Percentiles rank a stretch among this genome's conserved stretches.
phyloP scores from a whole-genome alignment of 2,329 filamentous ascomycete species.

The Aureobasidium musti region DNA sequence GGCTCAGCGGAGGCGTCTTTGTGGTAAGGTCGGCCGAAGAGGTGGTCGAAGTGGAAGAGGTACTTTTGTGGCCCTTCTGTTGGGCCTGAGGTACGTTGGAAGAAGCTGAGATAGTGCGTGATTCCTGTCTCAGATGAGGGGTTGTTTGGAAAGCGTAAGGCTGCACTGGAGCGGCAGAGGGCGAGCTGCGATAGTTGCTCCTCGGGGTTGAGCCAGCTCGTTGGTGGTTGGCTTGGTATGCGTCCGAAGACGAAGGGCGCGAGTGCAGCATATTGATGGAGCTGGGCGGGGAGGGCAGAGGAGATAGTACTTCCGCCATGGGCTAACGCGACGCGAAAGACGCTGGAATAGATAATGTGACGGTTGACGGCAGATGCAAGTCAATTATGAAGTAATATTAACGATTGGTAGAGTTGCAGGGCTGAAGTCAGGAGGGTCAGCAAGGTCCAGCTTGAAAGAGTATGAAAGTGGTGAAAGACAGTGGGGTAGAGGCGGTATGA shows the following conservation, averaged over 20 bases:
- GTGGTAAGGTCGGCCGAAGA: conserved; percentile 38
- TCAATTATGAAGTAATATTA: conserved; percentile 23
- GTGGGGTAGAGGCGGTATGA: not conserved
- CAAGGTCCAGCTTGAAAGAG: not conserved
- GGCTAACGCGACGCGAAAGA: conserved; percentile 27
- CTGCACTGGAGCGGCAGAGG: conserved; percentile 50
- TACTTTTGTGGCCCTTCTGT: conserved; percentile 48
- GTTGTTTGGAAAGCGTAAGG: conserved; percentile 55
- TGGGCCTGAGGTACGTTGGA: conserved; percentile 40
- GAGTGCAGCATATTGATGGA: conserved; percentile 55
- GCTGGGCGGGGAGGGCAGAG: conserved; percentile 50
- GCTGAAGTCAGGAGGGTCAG: not conserved
- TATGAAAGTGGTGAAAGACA: not conserved
- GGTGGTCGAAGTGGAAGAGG: conserved; percentile 54
- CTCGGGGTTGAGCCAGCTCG: conserved; percentile 47
- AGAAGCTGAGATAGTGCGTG: conserved; percentile 58
- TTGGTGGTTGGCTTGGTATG: conserved; percentile 48
- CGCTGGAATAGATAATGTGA: not conserved
- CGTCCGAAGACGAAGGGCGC: conserved; percentile 48
- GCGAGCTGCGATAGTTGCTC: conserved; percentile 47
- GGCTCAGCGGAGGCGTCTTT: conserved; percentile 23
- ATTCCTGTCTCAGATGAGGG: conserved; percentile 59
- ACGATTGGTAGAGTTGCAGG: conserved; percentile 19
- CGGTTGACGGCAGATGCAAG: conserved; percentile 1
- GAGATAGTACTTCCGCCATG: conserved; percentile 52